Percentiles rank a stretch among this genome's conserved stretches.
phyloP scores from a whole-genome alignment of 2,329 filamentous ascomycete species.

The Sporothrix brunneoviolacea region DNA sequence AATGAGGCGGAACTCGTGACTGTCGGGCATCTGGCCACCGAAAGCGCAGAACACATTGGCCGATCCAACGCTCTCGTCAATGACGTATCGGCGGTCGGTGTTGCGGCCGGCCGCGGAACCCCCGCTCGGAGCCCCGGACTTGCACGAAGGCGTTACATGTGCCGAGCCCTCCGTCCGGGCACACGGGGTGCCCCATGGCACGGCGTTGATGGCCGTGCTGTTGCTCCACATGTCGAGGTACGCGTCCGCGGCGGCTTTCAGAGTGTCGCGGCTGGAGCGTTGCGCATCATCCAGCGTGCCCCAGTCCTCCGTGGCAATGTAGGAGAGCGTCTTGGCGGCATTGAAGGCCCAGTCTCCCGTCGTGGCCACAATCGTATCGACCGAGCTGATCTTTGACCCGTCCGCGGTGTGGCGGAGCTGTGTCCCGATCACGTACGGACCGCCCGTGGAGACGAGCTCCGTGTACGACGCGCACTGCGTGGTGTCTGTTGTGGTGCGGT shows the following conservation, averaged over 20 bases:
- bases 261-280: conserved; percentile 21
- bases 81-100: conserved; percentile 25
- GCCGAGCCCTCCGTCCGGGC: conserved; percentile 23
- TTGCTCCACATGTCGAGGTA: conserved; percentile 31
- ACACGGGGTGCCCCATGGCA: conserved; percentile 31
- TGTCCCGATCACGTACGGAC: conserved; percentile 21
- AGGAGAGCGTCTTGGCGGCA: conserved; percentile 25
- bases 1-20: conserved; percentile 29
- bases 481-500: conserved; percentile 28
- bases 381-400: conserved; percentile 17
- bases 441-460: conserved; percentile 30
- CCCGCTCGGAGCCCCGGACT: conserved; percentile 21
- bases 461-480: conserved; percentile 34
- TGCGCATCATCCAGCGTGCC: conserved; percentile 19
- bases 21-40: conserved; percentile 25
- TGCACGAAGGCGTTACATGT: conserved; percentile 19
- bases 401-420: conserved; percentile 16
- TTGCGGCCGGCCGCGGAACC: conserved; percentile 11
- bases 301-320: conserved; percentile 27
- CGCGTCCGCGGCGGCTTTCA: conserved; percentile 26
- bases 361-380: conserved; percentile 27
- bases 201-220: conserved; percentile 23
- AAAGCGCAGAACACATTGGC: conserved; percentile 27
- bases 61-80: conserved; percentile 25
- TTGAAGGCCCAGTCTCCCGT: conserved; percentile 30